Evolutionary conservation across 1,284 basidiomycete genomes (phyloP), one percentile per base, ranked within the genome.

Genomic region (Xerocomus cyaneibrunnescens): DNA sequence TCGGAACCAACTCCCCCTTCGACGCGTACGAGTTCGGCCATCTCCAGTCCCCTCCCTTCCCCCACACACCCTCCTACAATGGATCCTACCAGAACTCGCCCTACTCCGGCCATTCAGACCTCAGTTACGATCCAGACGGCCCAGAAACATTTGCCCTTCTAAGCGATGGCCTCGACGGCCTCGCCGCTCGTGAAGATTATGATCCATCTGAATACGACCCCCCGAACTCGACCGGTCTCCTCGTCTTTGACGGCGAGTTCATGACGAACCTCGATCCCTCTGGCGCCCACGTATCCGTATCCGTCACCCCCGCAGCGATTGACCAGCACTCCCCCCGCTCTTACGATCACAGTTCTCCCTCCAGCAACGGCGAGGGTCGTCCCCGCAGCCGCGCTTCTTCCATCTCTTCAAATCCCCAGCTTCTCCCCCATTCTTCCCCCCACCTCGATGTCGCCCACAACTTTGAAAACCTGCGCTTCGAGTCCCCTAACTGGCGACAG

Each of bases 181-280:
- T 73, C 41, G 57, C 66, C 44, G 58, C 61, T 51, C 62, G 62
- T 10, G 72, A 76, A 42, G 79, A 80, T 23, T 88, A 89, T 77
- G 81, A 87, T 65, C 85, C 85, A 5, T 67, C 76, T 38, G 81
- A 85, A 48, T 89, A 80, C 74, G 86, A 89, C 72, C 64, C 72
- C 12, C 82, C 84, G 17, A 69, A 74, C 50, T 69, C 75, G 2
- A 61, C 70, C 22, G 69, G 74, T 12, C 72, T 85, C 14, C 72
- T 87, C 40, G 78, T 85, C 72, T 83, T 86, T 62, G 77, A 82
- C 65, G 64, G 68, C 57, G 74, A 75, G 23, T 83, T 76, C 62
- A 76, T 81, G 65, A 69, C 72, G 27, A 67, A 66, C 41, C 60
- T 73, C 45, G 71, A 73, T 60, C 60, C 63, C 35, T 41, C 42